A percentile compares a stretch with the other conserved stretches of the same genome.
These are phyloP conservation scores for Trichoderma lentiforme DNA, from an alignment of 2,329 filamentous ascomycete genomes.

Conservation along the genomic window DNA sequence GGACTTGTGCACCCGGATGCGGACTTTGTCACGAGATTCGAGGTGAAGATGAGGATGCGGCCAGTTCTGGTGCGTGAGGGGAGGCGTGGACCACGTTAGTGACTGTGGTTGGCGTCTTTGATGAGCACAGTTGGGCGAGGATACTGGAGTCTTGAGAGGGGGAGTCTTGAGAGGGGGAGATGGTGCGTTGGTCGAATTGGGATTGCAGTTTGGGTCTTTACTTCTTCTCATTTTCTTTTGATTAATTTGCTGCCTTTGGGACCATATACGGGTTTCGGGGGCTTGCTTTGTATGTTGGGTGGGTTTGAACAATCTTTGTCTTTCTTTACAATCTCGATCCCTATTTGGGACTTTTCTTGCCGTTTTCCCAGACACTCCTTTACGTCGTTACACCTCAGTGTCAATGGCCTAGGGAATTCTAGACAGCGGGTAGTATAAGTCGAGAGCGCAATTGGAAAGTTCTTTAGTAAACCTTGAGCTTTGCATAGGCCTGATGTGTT, in stretches of 20 bases:
- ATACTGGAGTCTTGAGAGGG: not conserved
- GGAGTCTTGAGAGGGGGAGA: not conserved
- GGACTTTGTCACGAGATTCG: not conserved
- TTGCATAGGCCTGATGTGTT: no score
- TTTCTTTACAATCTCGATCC: not conserved
- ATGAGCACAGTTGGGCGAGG: not conserved
- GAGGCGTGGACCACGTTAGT: not conserved
- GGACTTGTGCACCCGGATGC: no score
- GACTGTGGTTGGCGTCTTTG: not conserved
- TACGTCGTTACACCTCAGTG: not conserved
- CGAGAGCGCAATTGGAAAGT: not conserved
- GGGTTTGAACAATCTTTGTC: not conserved
- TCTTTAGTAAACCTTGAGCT: not conserved
- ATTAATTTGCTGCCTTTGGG: not conserved
- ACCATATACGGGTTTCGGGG: fast-evolving
- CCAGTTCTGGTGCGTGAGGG: not conserved
- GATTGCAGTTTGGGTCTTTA: not conserved
- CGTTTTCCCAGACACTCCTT: not conserved
- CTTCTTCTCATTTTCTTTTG: not conserved
- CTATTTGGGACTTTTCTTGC: not conserved
- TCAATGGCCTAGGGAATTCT: not conserved
- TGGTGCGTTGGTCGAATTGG: not conserved
- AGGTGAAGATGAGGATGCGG: not conserved
- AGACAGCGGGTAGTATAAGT: not conserved
- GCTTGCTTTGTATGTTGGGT: not conserved